Base-by-base conservation (phyloP, 2,329 filamentous ascomycete genomes). In the Coleophoma cylindrospora region DNA sequence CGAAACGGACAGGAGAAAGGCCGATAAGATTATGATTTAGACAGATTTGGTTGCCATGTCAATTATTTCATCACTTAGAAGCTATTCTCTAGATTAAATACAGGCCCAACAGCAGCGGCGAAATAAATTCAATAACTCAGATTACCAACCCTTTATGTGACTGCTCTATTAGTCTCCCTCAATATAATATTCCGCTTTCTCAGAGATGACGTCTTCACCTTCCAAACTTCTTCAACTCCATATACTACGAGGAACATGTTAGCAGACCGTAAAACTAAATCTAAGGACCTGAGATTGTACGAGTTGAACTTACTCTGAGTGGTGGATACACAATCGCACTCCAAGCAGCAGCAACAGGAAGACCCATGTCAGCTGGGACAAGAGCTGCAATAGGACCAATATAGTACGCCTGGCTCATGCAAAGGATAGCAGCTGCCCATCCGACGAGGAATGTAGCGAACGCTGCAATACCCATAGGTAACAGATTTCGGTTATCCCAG, bases 381-480 rank as follows among this genome's bases (percentile, higher is more conserved):
- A 43, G 17, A 21, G 15, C 21, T 19, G 80, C 80, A 52, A 84
- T 66, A 0, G 82, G 83, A 2, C 83, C 83, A 54, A 81, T 76
- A 63, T 83, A 86, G 79, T 81, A 87, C 3, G 79, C 76, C 68
- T 87, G 82, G 19, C 79, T 78, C 83, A 86, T 86, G 50, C 75
- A 82, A 47, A 86, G 61, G 22, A 86, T 75, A 0, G 80, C 76
- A 11, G 81, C 81, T 11, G 71, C 74, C 81, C 83, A 86, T 4
- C 83, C 81, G 12, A 86, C 59, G 22, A 82, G 59, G 56, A 86
- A 86, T 0, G 82, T 75, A 3, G 71, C 57, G 13, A 84, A 67
- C 0, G 81, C 82, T 0, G 83, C 80, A 52, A 80, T 67, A 0
- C 83, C 83, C 11, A 84, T 47, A 0, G 83, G 83, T 4, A 86